Evolutionary conservation across 1,139 yeast genomes (phyloP).

Genomic region (Yamadazyma pseudoaaseri): DNA sequence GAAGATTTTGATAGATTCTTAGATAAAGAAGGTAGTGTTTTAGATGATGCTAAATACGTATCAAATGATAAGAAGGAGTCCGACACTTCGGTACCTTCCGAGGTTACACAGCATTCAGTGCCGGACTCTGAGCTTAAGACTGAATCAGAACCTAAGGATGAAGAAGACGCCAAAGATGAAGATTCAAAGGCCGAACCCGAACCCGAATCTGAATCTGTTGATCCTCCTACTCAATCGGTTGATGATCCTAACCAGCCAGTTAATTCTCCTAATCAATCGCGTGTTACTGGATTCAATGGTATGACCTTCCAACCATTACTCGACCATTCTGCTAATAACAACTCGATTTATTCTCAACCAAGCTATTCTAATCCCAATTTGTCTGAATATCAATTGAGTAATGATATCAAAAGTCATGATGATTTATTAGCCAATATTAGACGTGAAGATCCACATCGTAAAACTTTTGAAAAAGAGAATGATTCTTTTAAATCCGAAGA

Average conservation of each 20-base stretch:
- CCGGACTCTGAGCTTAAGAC: neutral
- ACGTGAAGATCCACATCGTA: constrained; percentile 38
- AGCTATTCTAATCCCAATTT: constrained; percentile 47
- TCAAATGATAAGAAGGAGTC: neutral
- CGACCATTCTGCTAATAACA: constrained; percentile 4
- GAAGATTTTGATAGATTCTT: constrained; percentile 52
- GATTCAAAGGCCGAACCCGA: neutral
- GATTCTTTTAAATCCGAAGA: constrained; percentile 7
- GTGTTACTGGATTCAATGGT: constrained; percentile 2
- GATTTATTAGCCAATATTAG: constrained; percentile 35
- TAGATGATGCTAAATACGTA: constrained; percentile 39
- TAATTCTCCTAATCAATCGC: constrained; percentile 6
- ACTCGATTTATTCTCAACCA: constrained; percentile 21
- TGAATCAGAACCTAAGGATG: constrained; percentile 8
- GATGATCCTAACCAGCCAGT: constrained; percentile 1
- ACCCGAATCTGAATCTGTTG: constrained; percentile 1
- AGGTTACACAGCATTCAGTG: too few species aligned
- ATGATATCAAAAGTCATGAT: constrained; percentile 38
- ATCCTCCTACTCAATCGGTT: neutral
- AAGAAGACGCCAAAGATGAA: constrained; percentile 7
- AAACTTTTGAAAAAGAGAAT: constrained; percentile 11
- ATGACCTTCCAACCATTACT: constrained; percentile 10
- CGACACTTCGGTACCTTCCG: too few species aligned
- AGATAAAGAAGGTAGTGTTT: constrained; percentile 53
- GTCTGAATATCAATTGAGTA: constrained; percentile 45